Percentiles rank a stretch among this genome's conserved stretches.
phyloP scores from a whole-genome alignment of 1,284 basidiomycete genomes.

The Heterobasidion irregulare region DNA sequence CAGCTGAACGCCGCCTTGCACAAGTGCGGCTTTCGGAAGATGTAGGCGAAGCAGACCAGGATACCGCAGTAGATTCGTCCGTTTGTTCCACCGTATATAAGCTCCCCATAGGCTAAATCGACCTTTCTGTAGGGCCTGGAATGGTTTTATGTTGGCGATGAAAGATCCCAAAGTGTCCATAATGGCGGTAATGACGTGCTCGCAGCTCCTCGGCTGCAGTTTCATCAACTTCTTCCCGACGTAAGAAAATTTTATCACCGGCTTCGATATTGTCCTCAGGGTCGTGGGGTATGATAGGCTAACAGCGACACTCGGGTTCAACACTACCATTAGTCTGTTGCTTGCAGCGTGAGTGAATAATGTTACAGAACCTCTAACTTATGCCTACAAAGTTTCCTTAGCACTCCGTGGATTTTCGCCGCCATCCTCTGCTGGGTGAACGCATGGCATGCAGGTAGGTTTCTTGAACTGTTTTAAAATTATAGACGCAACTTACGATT shows the following conservation, averaged over 20 bases:
- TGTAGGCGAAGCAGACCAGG: slow-evolving; percentile 63
- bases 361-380: not conserved
- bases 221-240: slow-evolving; percentile 74
- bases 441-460: slow-evolving; percentile 58
- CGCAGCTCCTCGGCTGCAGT: slow-evolving; percentile 52
- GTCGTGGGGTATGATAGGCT: slow-evolving; percentile 28
- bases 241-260: slow-evolving; percentile 22
- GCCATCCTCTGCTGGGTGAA: slow-evolving; percentile 47
- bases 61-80: slow-evolving; percentile 44
- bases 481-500: not conserved
- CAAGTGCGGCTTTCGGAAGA: slow-evolving; percentile 70
- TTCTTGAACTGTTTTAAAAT: not conserved
- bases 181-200: slow-evolving; percentile 45
- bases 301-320: slow-evolving; percentile 58
- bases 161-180: slow-evolving; percentile 55
- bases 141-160: slow-evolving; percentile 50
- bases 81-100: slow-evolving; percentile 13
- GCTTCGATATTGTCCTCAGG: too few species aligned
- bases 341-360: slow-evolving; percentile 47
- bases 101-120: too few species aligned
- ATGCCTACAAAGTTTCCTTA: slow-evolving; percentile 15
- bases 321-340: slow-evolving; percentile 49
- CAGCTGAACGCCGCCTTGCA: slow-evolving; percentile 53
- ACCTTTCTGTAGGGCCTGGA: slow-evolving; percentile 29
- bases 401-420: slow-evolving; percentile 59